Evolutionary conservation across 139 green algal species (phyloP).

Genomic region (Chlamydomonas sp.): DNA sequence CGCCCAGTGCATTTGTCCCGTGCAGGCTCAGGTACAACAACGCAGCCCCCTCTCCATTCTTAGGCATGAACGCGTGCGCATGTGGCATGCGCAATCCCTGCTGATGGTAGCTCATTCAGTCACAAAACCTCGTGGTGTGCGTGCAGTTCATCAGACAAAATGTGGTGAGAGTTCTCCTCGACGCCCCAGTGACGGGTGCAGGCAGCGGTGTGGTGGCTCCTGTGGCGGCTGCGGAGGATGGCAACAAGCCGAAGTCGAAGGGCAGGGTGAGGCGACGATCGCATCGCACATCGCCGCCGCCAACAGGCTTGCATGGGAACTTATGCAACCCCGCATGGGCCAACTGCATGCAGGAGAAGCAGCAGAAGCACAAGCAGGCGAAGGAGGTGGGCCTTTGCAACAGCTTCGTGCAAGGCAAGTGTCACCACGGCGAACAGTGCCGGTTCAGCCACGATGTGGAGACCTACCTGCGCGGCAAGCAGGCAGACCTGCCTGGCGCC

Average conservation of each 20-base stretch:
- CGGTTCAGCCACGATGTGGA: constrained; percentile 65
- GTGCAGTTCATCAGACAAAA: neutral
- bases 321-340: neutral
- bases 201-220: neutral
- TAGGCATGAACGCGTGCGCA: no score
- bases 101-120: neutral
- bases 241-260: no score
- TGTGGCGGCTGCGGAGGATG: no score
- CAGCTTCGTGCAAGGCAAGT: constrained; percentile 33
- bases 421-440: constrained; percentile 53
- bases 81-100: no score
- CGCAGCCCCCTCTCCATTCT: no score
- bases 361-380: constrained; percentile 23
- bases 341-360: neutral
- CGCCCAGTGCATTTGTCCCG: constrained; percentile 21
- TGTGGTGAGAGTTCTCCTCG: neutral
- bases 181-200: neutral
- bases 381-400: constrained; percentile 37
- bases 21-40: constrained; percentile 28
- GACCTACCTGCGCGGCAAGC: constrained; percentile 51
- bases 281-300: neutral
- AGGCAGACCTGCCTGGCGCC: constrained; percentile 56
- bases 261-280: no score
- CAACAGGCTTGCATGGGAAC: neutral
- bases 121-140: constrained; percentile 1